These are phyloP conservation scores for Colletotrichum sublineola DNA, from an alignment of 2,329 filamentous ascomycete species.

Conservation along the genomic window DNA sequence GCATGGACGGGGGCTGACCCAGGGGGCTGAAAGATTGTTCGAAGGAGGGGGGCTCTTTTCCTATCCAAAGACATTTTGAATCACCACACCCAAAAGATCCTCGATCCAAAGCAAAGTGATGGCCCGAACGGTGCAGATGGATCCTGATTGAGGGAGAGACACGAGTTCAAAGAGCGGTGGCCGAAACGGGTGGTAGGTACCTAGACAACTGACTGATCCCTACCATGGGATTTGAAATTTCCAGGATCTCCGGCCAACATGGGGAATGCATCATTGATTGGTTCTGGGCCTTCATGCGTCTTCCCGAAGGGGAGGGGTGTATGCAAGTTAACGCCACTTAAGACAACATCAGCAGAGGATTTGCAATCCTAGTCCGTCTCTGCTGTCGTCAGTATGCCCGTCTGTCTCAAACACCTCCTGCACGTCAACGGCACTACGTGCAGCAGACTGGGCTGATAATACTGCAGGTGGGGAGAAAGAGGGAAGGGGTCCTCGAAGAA, in stretches of 20 bases:
- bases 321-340: neutral
- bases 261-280: neutral
- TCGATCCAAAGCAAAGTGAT: neutral
- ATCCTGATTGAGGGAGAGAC: neutral
- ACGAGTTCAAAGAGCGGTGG: neutral
- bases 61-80: neutral
- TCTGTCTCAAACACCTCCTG: conserved; percentile 21
- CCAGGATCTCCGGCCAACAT: neutral
- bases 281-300: neutral
- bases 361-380: conserved; percentile 13
- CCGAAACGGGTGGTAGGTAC: neutral
- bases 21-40: neutral
- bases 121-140: conserved; percentile 1
- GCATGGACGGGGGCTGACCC: neutral
- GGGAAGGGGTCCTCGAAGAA: neutral
- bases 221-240: conserved; percentile 5
- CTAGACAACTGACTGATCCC: neutral
- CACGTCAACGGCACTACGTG: conserved; percentile 18
- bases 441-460: conserved; percentile 16
- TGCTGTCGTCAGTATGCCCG: conserved; percentile 16
- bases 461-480: neutral
- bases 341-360: neutral
- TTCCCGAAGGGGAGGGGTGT: neutral
- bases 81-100: neutral
- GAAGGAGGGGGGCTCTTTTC: neutral